Conservation (phyloP, 306 rosid species). For the Begonia fuchsioides region DNA sequence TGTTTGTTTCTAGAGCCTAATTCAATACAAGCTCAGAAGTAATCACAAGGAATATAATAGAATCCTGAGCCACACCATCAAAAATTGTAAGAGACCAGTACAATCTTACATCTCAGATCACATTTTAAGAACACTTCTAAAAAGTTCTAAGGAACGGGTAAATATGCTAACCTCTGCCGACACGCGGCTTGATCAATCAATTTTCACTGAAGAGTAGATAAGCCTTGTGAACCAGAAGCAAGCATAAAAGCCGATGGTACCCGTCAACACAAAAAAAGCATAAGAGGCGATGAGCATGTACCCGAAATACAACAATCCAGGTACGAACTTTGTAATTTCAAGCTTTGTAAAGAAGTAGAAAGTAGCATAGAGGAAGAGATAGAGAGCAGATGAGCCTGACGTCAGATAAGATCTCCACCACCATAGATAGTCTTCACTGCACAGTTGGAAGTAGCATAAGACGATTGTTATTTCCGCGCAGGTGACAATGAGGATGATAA, state of each 20-base stretch:
- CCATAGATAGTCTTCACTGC: conserved; percentile 96
- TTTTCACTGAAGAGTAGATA: conserved; percentile 92
- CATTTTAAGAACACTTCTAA: conserved; percentile 9
- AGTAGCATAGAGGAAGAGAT: conserved; percentile 83
- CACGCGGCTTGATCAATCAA: conserved; percentile 28
- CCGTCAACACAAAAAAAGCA: conserved; percentile 84
- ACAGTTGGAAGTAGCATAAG: conserved; percentile 91
- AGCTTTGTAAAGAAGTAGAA: conserved; percentile 98
- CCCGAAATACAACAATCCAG: conserved; percentile 69
- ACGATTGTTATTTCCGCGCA: conserved; percentile 88
- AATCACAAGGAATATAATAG: conserved; percentile 19
- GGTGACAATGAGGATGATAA: conserved; percentile 65
- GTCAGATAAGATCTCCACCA: conserved; percentile 98
- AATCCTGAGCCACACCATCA: conserved; percentile 32
- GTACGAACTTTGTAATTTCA: conserved; percentile 86
- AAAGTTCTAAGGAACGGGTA: conserved; percentile 6
- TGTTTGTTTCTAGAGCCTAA: no score
- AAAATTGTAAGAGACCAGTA: conserved; percentile 30
- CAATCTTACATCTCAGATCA: conserved; percentile 34
- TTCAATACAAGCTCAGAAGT: neutral
- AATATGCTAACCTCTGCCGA: neutral
- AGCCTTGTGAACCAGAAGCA: conserved; percentile 94
- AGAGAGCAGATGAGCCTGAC: conserved; percentile 85
- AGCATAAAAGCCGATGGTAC: conserved; percentile 82
- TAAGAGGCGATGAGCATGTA: conserved; percentile 91